Evolutionary conservation across 1,139 yeast species (phyloP).

Genomic region (Suhomyces taliae): DNA sequence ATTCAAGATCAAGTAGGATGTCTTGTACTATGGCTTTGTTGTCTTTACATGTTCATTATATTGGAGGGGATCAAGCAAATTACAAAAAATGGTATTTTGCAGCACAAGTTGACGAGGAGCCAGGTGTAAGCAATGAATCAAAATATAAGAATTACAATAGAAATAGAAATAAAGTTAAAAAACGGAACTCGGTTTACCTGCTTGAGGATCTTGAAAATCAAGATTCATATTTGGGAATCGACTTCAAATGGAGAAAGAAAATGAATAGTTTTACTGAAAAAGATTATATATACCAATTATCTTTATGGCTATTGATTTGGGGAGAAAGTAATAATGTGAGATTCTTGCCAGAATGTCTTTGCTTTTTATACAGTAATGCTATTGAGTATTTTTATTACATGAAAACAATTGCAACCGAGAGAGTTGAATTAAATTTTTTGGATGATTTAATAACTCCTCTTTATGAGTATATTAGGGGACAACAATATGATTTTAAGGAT

Average conservation of each 20-base stretch:
- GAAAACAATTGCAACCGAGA: slow-evolving; percentile 9
- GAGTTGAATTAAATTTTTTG: slow-evolving; percentile 35
- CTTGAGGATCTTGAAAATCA: slow-evolving; percentile 17
- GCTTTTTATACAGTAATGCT: slow-evolving; percentile 38
- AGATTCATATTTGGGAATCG: slow-evolving; percentile 25
- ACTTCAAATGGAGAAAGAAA: slow-evolving; percentile 22
- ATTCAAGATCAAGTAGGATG: slow-evolving; percentile 69
- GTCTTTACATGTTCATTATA: slow-evolving; percentile 68
- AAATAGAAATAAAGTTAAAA: not conserved
- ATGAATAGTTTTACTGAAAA: slow-evolving; percentile 19
- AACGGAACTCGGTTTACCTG: slow-evolving; percentile 9
- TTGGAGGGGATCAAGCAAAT: slow-evolving; percentile 91
- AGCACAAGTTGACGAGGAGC: slow-evolving; percentile 34
- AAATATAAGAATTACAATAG: slow-evolving; percentile 3
- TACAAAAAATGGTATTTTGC: slow-evolving; percentile 97
- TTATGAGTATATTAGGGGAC: slow-evolving; percentile 49
- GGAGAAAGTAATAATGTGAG: slow-evolving; percentile 46
- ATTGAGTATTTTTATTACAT: slow-evolving; percentile 21
- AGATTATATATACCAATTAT: slow-evolving; percentile 32
- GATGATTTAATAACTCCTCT: slow-evolving; percentile 75
- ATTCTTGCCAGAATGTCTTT: slow-evolving; percentile 45
- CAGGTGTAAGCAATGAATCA: not conserved
- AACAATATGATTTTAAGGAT: slow-evolving; percentile 38
- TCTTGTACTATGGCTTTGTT: slow-evolving; percentile 53
- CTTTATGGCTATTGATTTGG: slow-evolving; percentile 40